Evolutionary conservation across 163 green algal species (phyloP).

Genomic region (Trebouxia gelatinosa): DNA sequence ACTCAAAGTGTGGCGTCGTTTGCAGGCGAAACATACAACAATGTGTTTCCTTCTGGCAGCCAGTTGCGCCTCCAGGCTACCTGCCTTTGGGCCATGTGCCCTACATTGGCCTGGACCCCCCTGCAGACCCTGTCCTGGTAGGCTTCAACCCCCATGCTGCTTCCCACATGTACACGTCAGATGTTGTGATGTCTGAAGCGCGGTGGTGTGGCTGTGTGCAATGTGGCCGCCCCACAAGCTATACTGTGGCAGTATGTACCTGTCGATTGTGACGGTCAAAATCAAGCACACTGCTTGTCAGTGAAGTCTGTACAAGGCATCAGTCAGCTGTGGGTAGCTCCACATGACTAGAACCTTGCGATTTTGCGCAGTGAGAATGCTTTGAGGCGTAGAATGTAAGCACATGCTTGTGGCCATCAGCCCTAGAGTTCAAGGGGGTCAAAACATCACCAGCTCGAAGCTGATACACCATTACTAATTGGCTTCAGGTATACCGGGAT

Average conservation of each 20-base stretch:
- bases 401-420: not conserved
- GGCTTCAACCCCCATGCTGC: not conserved
- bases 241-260: too few species aligned
- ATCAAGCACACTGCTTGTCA: not conserved
- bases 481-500: constrained; percentile 30
- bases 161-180: not conserved
- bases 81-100: constrained; percentile 56
- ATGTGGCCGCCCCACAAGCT: too few species aligned
- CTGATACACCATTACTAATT: not conserved
- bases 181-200: too few species aligned
- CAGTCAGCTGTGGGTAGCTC: not conserved
- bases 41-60: constrained; percentile 54
- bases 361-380: not conserved
- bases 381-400: not conserved
- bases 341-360: not conserved
- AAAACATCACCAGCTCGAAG: not conserved
- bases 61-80: constrained; percentile 53
- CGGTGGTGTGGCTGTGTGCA: too few species aligned
- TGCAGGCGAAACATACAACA: constrained; percentile 8
- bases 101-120: constrained; percentile 45
- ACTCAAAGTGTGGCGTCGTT: too few species aligned
- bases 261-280: not conserved
- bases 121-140: constrained; percentile 46
- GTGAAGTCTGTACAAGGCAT: not conserved
- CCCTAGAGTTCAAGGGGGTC: not conserved